These are phyloP conservation scores for Diaporthe citri DNA, from an alignment of 2,329 filamentous ascomycete genomes.

Conservation along the genomic window DNA sequence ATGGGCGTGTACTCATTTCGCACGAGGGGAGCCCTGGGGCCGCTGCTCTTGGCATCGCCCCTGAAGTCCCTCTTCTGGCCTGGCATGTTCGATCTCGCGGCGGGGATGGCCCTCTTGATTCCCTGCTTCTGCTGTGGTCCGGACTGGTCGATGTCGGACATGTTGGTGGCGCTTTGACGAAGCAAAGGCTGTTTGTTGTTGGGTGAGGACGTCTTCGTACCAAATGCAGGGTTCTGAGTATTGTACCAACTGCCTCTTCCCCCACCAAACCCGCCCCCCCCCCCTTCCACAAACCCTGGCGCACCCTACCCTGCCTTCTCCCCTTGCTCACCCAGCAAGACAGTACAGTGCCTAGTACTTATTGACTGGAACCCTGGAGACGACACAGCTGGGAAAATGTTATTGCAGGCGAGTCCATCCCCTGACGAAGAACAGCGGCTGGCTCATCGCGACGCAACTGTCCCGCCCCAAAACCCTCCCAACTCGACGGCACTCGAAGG, in stretches of 20 bases:
- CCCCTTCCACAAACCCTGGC: neutral
- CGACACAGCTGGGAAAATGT: neutral
- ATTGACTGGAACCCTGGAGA: neutral
- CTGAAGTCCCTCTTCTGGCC: conserved; percentile 67
- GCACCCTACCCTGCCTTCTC: no score
- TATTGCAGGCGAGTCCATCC: neutral
- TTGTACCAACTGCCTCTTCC: neutral
- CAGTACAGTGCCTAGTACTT: no score
- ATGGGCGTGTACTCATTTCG: conserved; percentile 73
- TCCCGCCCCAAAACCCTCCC: neutral
- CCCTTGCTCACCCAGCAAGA: neutral
- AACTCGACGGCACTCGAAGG: neutral
- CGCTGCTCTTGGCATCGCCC: conserved; percentile 59
- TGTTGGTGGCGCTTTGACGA: neutral
- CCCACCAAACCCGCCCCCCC: neutral
- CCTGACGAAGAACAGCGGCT: neutral
- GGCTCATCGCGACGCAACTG: neutral
- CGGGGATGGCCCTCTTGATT: neutral
- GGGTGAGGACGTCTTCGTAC: no score
- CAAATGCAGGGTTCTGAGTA: conserved; percentile 1
- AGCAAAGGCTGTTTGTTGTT: neutral
- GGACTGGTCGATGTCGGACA: neutral
- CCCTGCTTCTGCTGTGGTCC: neutral
- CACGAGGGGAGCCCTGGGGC: conserved; percentile 47
- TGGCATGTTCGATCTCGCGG: conserved; percentile 48